These are phyloP conservation scores for Xylariaceae sp. DNA, from an alignment of 2,329 filamentous ascomycete species.

Conservation along the genomic window DNA sequence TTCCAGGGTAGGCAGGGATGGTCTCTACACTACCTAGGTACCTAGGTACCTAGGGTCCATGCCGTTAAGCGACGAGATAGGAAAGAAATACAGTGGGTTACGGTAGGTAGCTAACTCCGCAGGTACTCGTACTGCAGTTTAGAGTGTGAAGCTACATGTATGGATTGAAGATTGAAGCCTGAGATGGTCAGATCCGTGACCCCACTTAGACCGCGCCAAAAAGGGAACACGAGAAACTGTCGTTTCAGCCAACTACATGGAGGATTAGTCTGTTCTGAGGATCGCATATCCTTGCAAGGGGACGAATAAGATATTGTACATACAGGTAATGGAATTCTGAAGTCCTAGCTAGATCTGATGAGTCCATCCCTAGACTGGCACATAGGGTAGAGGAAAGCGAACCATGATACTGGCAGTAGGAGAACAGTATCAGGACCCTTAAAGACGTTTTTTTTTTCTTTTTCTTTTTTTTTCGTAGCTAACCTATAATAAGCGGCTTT, in stretches of 20 bases:
- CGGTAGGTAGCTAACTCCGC: too few species aligned
- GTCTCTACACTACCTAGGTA: background rate
- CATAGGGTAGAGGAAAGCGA: too few species aligned
- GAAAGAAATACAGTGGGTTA: too few species aligned
- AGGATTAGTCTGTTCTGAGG: conserved; percentile 22
- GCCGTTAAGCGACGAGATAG: conserved; percentile 20
- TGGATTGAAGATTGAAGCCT: conserved; percentile 19
- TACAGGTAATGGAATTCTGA: conserved; percentile 1
- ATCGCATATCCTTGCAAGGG: conserved; percentile 31
- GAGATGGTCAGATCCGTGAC: conserved; percentile 28
- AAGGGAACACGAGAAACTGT: conserved; percentile 54
- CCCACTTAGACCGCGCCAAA: conserved; percentile 43
- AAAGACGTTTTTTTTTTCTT: too few species aligned
- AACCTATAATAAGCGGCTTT: too few species aligned
- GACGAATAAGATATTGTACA: conserved; percentile 20
- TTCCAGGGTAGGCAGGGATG: too few species aligned
- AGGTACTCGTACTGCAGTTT: too few species aligned
- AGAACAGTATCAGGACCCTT: too few species aligned
- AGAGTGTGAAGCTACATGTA: conserved; percentile 20
- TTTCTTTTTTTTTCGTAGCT: too few species aligned
- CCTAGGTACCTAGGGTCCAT: background rate
- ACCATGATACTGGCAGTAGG: too few species aligned
- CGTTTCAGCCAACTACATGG: conserved; percentile 49
- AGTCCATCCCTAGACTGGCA: too few species aligned
- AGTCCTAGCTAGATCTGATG: conserved; percentile 3